A percentile compares a stretch with the other conserved stretches of the same genome.
phyloP scores from a whole-genome alignment of 495 filamentous ascomycete species.

The Penicillium samsonianum region DNA sequence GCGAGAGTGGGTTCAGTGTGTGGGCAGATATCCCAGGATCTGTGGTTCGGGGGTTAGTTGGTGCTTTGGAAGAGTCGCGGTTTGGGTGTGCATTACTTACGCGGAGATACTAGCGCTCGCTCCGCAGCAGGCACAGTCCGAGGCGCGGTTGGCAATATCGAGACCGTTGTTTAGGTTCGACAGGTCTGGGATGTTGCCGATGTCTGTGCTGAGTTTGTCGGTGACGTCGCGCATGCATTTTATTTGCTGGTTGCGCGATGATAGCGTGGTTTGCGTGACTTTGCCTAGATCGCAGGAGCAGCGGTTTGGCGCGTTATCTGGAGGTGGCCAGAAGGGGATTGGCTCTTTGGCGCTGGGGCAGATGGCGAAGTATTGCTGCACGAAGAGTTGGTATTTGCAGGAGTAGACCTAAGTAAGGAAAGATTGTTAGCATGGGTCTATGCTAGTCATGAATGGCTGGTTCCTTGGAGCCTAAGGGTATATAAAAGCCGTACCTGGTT shows the following conservation, averaged over 20 bases:
- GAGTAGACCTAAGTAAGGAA: conserved; percentile 28
- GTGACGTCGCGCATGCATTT: conserved; percentile 27
- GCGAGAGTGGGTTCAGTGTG: conserved; percentile 28
- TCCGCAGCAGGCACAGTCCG: conserved; percentile 32
- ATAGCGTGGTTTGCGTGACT: conserved; percentile 25
- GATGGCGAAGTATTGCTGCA: conserved; percentile 35
- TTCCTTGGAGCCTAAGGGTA: not conserved
- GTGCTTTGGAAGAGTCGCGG: not conserved
- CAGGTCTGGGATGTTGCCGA: conserved; percentile 17
- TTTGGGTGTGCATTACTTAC: conserved; percentile 14
- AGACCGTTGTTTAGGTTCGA: conserved; percentile 17
- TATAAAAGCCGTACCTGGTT: conserved; percentile 26
- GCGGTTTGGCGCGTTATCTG: conserved; percentile 32
- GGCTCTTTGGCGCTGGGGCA: conserved; percentile 30
- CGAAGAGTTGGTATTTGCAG: conserved; percentile 39
- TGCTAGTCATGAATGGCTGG: not conserved
- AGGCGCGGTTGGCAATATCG: conserved; percentile 22
- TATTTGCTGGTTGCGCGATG: conserved; percentile 27
- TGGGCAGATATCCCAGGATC: conserved; percentile 32
- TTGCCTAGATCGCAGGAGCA: conserved; percentile 38
- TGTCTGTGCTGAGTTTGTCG: conserved; percentile 15
- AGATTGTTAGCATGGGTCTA: not conserved
- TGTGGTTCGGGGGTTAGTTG: not conserved
- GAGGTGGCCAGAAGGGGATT: conserved; percentile 39
- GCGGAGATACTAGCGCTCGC: conserved; percentile 33